Evolutionary conservation across 768 basidiomycete species (phyloP), one percentile per base, ranked within the genome.

Genomic region (Nevesoporus exiguus): DNA sequence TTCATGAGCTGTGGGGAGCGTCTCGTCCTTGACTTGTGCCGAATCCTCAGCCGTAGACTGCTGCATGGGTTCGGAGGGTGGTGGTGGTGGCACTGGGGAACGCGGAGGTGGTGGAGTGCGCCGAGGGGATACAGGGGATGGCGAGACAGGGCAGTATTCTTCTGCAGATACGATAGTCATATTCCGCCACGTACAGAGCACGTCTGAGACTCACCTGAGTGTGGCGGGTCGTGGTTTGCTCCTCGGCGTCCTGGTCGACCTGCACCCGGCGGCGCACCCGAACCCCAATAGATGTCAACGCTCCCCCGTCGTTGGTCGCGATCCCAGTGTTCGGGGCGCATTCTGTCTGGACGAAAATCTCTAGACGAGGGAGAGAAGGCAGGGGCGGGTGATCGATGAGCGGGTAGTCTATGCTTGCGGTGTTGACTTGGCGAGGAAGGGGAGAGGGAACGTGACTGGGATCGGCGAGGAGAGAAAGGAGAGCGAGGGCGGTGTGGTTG

Each of bases 371-470:
- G 78, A 14, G 74, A 79, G 57, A 76, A 77, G 45, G 53, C 56
- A 0, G 68, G 49, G 9, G 56, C 63, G 3, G 74, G 71, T 29
- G 75, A 73, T n/a, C 71, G 71, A 33, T 67, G 62, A 11, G 78
- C 70, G 15, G 78, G 69, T 31, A 70, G 58, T 50, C 68, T 59
- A 49, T 69, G 68, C 41, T 70, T 69, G 17, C 55, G 60, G 33
- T 71, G 69, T 39, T 71, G 70, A 52, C 62, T 66, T 39, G 69
- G 65, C 7, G 67, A 68, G 9, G 71, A 66, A 1, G 76, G 70
- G 8, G 73, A 72, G 14, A 63, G 73, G 2, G 80, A 75, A 39
- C 68, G 76, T 22, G 80, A 76, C 51, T 57, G 66, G 29, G 73
- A 66, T 7, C 46, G 57, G 6, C 47, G 64, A 11, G 52, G 56